Base-by-base conservation (phyloP, 225 moss, liverwort and hornwort species). In the Pseudoscleropodium purum region DNA sequence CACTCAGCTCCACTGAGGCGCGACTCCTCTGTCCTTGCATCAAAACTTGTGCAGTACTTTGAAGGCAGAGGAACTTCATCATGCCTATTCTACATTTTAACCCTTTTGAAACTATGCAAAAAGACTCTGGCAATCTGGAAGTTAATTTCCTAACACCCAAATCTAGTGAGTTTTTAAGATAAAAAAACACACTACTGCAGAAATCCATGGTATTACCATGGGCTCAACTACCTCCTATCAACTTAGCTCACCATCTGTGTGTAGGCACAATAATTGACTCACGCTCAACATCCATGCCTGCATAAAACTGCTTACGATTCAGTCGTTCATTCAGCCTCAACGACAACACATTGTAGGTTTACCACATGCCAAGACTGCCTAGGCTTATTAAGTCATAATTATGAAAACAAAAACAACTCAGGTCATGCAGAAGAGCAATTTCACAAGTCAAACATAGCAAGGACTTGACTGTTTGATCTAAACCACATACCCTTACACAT, bases 211-310 rank as follows among this genome's bases (percentile, higher is more conserved):
- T 49, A 75, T 68, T 81, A 30, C 60, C 68, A 67, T 79, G 87
- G 84, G 23, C 75, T 51, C 89, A 92, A 89, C 92, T 81, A 89
- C 92, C 89, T 61, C 86, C 61, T 84, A 89, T 90, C 89, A 84
- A 87, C 90, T 66, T 74, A 33, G 67, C 75, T 92, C 91, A 81
- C 84, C 68, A 80, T 80, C 68, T 84, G 75, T 52, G 87, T 89
- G 90, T 84, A 67, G 56, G 74, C 62, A 80, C 81, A 68, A 61
- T 79, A 80, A 81, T 80, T 84, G 61, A 59, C 65, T 80, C 83
- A 64, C 79, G 73, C 29, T 83, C 57, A 83, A 51, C 15, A 88
- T 86, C 26, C 79, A 57, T 30, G 62, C 39, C 56, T 24, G 75
- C 70, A 76, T 56, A 23, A 52, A 75, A 61, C 74, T 72, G 43